phyloP scores from a whole-genome alignment of 2,329 filamentous ascomycete species.

The Pseudogymnoascus sp. region DNA sequence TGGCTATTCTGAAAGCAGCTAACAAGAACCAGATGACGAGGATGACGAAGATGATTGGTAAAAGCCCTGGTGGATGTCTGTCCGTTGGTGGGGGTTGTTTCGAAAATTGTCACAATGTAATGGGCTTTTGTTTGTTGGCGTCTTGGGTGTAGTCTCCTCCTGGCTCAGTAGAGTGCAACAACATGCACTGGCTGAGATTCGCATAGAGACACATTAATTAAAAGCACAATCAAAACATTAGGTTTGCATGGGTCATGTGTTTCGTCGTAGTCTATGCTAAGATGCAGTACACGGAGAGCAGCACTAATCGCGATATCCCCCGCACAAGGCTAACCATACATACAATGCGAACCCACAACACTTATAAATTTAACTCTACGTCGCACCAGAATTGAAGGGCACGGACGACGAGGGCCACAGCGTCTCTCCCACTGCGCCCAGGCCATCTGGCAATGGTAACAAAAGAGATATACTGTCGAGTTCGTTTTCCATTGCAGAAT shows the following conservation, averaged over 20 bases:
- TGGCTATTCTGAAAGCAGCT: conserved; percentile 15
- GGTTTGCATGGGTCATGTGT: conserved; percentile 4
- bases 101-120: conserved; percentile 1
- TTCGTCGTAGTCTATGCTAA: conserved; percentile 10
- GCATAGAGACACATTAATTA: conserved; percentile 9
- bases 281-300: conserved; percentile 7
- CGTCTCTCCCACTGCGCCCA: conserved; percentile 44
- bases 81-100: neutral
- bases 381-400: conserved; percentile 13
- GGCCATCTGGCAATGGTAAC: conserved; percentile 22
- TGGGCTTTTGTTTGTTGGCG: neutral
- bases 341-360: conserved; percentile 3
- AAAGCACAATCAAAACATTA: conserved; percentile 1
- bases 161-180: neutral
- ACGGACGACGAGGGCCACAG: conserved; percentile 22
- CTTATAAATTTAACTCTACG: neutral
- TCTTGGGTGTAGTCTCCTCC: neutral
- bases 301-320: neutral
- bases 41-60: conserved; percentile 69
- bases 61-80: conserved; percentile 11
- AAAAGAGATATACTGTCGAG: conserved; percentile 29
- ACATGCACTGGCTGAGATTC: conserved; percentile 3
- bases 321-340: conserved; percentile 1
- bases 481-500: conserved; percentile 25
- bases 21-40: conserved; percentile 57